Conservation (phyloP, 768 basidiomycete species). For the Tricholoma matsutake region DNA sequence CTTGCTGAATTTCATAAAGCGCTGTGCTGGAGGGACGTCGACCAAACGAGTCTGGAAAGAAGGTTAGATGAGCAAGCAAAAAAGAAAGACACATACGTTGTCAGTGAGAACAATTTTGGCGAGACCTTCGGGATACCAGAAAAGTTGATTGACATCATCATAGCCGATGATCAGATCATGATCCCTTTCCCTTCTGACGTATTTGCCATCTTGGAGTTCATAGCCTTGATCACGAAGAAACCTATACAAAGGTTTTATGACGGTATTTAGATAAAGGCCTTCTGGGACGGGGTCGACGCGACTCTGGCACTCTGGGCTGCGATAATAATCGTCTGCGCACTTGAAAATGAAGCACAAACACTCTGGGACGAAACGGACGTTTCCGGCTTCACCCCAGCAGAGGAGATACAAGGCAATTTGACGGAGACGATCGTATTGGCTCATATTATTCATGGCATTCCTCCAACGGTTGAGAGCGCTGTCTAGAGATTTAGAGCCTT, state of each 20-base stretch:
- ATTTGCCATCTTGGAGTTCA: conserved; percentile 92
- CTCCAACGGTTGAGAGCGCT: conserved; percentile 94
- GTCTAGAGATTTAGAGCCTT: conserved; percentile 77
- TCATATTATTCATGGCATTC: conserved; percentile 99
- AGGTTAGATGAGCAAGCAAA: conserved; percentile 3
- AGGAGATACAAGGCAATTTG: conserved; percentile 95
- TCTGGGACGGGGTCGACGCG: conserved; percentile 90
- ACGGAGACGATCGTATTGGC: conserved; percentile 94
- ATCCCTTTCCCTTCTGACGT: conserved; percentile 90
- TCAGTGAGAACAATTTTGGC: conserved; percentile 88
- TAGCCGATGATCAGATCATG: conserved; percentile 98
- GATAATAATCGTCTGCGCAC: conserved; percentile 99
- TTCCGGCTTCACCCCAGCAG: conserved; percentile 98
- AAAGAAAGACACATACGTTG: conserved; percentile 51
- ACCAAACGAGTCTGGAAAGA: conserved; percentile 76
- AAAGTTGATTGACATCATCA: conserved; percentile 98
- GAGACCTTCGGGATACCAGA: conserved; percentile 99
- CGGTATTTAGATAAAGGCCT: conserved; percentile 85
- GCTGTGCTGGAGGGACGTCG: conserved; percentile 87
- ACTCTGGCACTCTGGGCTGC: conserved; percentile 97
- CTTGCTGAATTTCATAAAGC: conserved; percentile 88
- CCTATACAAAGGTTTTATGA: conserved; percentile 93
- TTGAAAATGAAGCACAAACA: conserved; percentile 99
- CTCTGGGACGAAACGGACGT: conserved; percentile 96
- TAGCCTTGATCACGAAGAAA: conserved; percentile 98